Evolutionary conservation across 2,329 filamentous ascomycete genomes (phyloP).

Genomic region (Talaromyces rugulosus): DNA sequence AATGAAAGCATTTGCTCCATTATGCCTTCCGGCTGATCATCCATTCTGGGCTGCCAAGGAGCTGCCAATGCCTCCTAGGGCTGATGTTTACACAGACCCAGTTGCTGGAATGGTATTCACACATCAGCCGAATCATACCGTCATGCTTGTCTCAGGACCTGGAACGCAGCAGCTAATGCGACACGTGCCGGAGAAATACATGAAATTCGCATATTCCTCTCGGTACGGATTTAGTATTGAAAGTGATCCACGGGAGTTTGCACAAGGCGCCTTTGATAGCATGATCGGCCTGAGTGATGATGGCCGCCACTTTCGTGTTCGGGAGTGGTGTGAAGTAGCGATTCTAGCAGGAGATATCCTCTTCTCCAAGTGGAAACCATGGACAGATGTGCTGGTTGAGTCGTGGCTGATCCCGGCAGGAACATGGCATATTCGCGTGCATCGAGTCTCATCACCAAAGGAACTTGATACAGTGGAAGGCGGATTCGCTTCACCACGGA

Average conservation of each 20-base stretch:
- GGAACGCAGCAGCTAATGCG: conserved; percentile 16
- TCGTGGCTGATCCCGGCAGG: neutral
- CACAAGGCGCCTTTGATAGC: neutral
- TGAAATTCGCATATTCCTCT: conserved; percentile 48
- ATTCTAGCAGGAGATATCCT: neutral
- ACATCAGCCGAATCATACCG: conserved; percentile 16
- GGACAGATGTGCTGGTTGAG: neutral
- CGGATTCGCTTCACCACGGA: neutral
- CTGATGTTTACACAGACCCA: neutral
- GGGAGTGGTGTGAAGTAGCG: neutral
- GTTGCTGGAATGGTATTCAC: conserved; percentile 14
- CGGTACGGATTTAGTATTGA: conserved; percentile 41
- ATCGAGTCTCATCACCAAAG: neutral
- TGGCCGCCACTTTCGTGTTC: neutral
- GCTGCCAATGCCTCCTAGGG: conserved; percentile 2
- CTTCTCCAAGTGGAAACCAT: neutral
- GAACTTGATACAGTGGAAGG: neutral
- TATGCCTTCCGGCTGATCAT: conserved; percentile 2
- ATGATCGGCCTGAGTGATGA: neutral
- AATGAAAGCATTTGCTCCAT: conserved; percentile 1
- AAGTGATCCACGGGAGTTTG: neutral
- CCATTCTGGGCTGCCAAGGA: conserved; percentile 10
- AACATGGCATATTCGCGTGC: neutral
- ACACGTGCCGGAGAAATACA: conserved; percentile 39
- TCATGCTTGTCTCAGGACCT: conserved; percentile 18